These are phyloP conservation scores for Cephaloascus fragrans DNA, from an alignment of 805 yeast genomes.

Conservation along the genomic window DNA sequence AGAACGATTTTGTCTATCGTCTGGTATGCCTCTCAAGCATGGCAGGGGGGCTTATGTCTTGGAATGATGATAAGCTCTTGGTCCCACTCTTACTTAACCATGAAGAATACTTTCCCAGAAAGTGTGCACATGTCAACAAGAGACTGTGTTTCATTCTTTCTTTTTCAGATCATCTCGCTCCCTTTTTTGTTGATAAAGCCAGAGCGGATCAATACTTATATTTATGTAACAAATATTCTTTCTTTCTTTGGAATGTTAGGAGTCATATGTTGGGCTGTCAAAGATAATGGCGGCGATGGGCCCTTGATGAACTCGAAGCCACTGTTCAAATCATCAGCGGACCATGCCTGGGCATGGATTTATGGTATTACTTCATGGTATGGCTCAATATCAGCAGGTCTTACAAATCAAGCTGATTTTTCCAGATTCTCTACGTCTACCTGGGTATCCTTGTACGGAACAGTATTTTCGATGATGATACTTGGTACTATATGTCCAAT, in stretches of 20 bases:
- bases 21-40: conserved; percentile 37
- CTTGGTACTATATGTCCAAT: conserved; percentile 36
- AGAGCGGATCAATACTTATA: conserved; percentile 21
- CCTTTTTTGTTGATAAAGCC: conserved; percentile 33
- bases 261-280: conserved; percentile 17
- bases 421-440: conserved; percentile 25
- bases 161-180: conserved; percentile 33
- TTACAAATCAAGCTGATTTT: conserved; percentile 27
- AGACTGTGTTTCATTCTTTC: conserved; percentile 30
- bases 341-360: conserved; percentile 31
- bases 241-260: conserved; percentile 26
- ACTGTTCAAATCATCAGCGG: too few relatives aligned
- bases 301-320: too few relatives aligned
- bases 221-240: conserved; percentile 14
- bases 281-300: conserved; percentile 19
- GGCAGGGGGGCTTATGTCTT: conserved; percentile 34
- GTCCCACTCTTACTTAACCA: conserved; percentile 23
- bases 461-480: conserved; percentile 20
- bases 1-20: conserved; percentile 34
- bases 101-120: conserved; percentile 29
- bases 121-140: conserved; percentile 25
- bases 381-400: conserved; percentile 26
- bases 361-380: conserved; percentile 26
- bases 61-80: conserved; percentile 25
- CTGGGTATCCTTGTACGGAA: conserved; percentile 18